Base-by-base conservation (phyloP, 768 basidiomycete species). In the Rhodotorula taiwanensis region DNA sequence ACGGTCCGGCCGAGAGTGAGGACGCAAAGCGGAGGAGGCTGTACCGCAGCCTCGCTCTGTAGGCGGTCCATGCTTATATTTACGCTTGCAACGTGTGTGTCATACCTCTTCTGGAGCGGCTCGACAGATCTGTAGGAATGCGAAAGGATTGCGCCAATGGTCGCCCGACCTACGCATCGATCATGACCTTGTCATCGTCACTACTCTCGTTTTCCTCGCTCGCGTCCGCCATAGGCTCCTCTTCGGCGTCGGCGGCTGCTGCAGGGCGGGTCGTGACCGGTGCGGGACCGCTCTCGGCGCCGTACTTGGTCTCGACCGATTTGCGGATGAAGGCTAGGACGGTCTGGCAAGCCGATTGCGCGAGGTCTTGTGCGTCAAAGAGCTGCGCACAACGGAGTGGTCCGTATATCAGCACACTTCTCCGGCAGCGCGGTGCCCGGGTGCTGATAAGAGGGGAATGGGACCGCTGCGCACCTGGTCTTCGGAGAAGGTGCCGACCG, bases 401-500 rank as follows among this genome's bases (percentile, higher is more conserved):
- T n/a, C n/a, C n/a, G n/a, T n/a, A n/a, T n/a, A n/a, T n/a, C n/a
- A n/a, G n/a, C n/a, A n/a, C n/a, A n/a, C n/a, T n/a, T n/a, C n/a
- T n/a, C n/a, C 33, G 43, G 16, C 50, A 50, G 49, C 11, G 49
- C 11, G 28, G 28, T 14, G 30, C 27, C 20, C 6, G 14, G 16
- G 20, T 14, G n/a, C 23, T 18, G 28, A 30, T 16, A 59, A 7
- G 43, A 14, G 30, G 4, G 57, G 39, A 43, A 23, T 23, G 33
- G n/a, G n/a, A n/a, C n/a, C n/a, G n/a, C n/a, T n/a, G 51, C 58
- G 44, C 27, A 71, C 67, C 55, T 71, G 64, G 14, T 68, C 64
- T 15, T 64, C 58, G 1, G 28, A 34, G 39, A 68, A 62, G 7
- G n/a, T 41, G 2, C 64, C 63, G 5, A 57, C 56, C 31, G 54